Evolutionary conservation across 148 eudicot genomes (phyloP).

Genomic region (Cornus florida): DNA sequence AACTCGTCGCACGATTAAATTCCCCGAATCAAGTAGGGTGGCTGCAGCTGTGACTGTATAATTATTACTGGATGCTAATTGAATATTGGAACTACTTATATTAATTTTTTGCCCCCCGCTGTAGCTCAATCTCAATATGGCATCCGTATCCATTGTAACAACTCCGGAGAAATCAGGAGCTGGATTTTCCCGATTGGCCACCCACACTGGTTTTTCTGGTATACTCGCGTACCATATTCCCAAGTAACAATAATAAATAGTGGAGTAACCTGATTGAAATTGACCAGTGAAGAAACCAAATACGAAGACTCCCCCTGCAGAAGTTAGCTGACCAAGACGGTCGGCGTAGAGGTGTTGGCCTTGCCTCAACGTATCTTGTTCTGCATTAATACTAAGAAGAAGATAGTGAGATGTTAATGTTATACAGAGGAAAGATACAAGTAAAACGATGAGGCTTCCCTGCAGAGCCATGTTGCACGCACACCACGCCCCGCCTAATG

Average conservation of each 20-base stretch:
- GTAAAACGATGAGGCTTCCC: too few relatives aligned
- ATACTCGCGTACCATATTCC: not conserved
- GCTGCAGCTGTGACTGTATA: not conserved
- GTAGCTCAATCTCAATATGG: not conserved
- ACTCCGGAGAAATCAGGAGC: not conserved
- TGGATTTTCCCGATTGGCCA: not conserved
- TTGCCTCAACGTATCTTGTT: not conserved
- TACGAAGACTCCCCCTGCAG: not conserved
- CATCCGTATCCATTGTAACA: not conserved
- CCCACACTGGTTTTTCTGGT: not conserved
- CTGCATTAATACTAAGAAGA: not conserved
- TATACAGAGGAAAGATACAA: too few relatives aligned
- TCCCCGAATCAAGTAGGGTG: not conserved
- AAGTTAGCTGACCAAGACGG: not conserved
- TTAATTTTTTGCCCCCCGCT: not conserved
- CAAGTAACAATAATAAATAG: not conserved
- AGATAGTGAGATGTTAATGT: too few relatives aligned
- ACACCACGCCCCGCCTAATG: too few relatives aligned
- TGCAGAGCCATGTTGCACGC: too few relatives aligned
- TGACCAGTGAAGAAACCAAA: not conserved
- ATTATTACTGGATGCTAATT: not conserved
- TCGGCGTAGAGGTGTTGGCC: not conserved
- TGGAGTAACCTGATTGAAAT: not conserved
- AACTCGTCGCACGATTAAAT: not conserved
- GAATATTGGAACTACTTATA: not conserved